These are phyloP conservation scores for Cenococcum geophilum DNA, from an alignment of 495 filamentous ascomycete species.

Conservation along the genomic window DNA sequence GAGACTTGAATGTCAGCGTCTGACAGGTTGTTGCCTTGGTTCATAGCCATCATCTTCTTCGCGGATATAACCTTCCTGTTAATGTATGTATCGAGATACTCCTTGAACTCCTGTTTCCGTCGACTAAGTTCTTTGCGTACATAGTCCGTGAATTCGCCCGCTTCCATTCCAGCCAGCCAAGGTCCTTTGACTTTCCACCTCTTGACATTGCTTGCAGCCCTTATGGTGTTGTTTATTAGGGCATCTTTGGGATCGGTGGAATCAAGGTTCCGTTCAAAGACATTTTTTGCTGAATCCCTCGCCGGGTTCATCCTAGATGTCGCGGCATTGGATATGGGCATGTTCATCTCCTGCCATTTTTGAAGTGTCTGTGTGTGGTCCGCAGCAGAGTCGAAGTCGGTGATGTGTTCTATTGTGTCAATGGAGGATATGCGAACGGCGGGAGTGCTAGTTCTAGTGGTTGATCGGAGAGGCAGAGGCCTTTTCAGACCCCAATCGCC, in stretches of 20 bases:
- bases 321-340: conserved; percentile 55
- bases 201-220: conserved; percentile 22
- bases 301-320: conserved; percentile 19
- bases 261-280: conserved; percentile 55
- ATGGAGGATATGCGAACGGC: conserved; percentile 63
- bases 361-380: conserved; percentile 74
- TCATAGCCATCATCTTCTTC: neutral
- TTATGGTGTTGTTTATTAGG: conserved; percentile 6
- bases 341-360: conserved; percentile 79
- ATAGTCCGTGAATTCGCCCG: conserved; percentile 63
- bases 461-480: conserved; percentile 67
- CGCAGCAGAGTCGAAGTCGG: conserved; percentile 76
- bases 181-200: conserved; percentile 73
- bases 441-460: conserved; percentile 58
- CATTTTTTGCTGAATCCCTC: conserved; percentile 32
- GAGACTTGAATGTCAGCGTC: conserved; percentile 25
- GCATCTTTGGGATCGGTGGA: conserved; percentile 38
- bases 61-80: conserved; percentile 27
- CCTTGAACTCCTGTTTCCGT: conserved; percentile 42
- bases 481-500: conserved; percentile 97
- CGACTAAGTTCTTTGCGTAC: conserved; percentile 55
- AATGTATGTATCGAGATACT: conserved; percentile 48
- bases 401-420: conserved; percentile 87
- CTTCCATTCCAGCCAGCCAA: conserved; percentile 69
- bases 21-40: neutral